These are phyloP conservation scores for Spergularia marina DNA, from an alignment of 148 eudicot species.

Conservation along the genomic window DNA sequence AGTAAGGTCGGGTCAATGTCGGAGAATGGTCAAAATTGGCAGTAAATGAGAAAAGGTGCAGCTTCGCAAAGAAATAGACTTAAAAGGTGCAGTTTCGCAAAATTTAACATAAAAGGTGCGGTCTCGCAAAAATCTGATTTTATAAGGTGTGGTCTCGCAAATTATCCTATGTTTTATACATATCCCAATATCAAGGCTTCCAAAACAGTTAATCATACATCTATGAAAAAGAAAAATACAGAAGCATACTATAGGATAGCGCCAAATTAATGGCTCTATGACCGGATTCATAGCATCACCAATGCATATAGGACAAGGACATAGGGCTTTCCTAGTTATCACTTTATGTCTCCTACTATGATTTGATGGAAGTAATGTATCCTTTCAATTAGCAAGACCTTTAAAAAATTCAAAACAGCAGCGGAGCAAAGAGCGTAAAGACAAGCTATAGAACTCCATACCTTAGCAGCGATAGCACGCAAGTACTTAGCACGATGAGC, in stretches of 20 bases:
- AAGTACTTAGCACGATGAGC: constrained; percentile 91
- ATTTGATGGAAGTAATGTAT: neutral
- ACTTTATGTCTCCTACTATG: neutral
- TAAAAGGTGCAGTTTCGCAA: too few relatives aligned
- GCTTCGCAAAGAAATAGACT: too few relatives aligned
- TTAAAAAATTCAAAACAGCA: neutral
- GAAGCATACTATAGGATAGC: neutral
- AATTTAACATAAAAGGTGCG: too few relatives aligned
- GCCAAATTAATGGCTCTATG: neutral
- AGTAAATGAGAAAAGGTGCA: too few relatives aligned
- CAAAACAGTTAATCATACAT: neutral
- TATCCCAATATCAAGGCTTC: neutral
- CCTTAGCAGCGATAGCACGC: constrained; percentile 94
- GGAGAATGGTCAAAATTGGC: too few relatives aligned
- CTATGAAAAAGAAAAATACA: neutral
- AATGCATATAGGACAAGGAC: neutral
- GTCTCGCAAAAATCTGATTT: too few relatives aligned
- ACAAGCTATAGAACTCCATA: constrained; percentile 12
- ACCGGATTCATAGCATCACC: neutral
- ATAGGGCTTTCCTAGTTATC: neutral
- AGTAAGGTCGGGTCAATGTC: too few relatives aligned
- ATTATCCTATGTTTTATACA: neutral
- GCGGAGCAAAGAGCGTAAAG: neutral
- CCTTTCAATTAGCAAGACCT: neutral
- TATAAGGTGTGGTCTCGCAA: too few relatives aligned